A percentile compares a stretch with the other conserved stretches of the same genome.
phyloP scores from a whole-genome alignment of 2,329 filamentous ascomycete species.

The Pseudocercospora musae region DNA sequence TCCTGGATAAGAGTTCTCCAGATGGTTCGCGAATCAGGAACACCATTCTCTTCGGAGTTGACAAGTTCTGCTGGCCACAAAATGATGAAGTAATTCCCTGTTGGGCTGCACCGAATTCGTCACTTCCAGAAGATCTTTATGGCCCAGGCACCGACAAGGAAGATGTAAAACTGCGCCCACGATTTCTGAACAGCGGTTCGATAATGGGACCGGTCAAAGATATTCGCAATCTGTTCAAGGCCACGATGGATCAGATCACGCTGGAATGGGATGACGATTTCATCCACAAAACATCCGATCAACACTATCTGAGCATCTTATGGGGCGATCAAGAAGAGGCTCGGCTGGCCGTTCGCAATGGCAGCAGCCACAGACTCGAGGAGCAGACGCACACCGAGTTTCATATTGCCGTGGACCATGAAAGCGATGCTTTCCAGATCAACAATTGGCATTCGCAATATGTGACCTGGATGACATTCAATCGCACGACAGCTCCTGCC shows the following conservation, averaged over 20 bases:
- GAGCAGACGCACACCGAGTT: constrained; percentile 13
- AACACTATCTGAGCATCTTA: constrained; percentile 19
- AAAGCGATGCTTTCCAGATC: constrained; percentile 18
- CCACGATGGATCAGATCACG: constrained; percentile 2
- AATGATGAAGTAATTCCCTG: constrained; percentile 13
- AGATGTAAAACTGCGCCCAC: constrained; percentile 5
- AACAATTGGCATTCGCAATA: constrained; percentile 15
- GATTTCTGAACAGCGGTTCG: constrained; percentile 20
- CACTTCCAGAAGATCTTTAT: constrained; percentile 10
- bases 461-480: constrained; percentile 21
- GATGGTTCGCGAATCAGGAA: constrained; percentile 11
- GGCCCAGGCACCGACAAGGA: constrained; percentile 7
- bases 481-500: constrained; percentile 9
- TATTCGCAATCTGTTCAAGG: constrained; percentile 11
- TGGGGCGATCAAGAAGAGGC: constrained; percentile 20
- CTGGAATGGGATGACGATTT: constrained; percentile 11
- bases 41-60: constrained; percentile 27
- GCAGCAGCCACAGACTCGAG: background rate
- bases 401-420: constrained; percentile 18
- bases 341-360: constrained; percentile 4
- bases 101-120: constrained; percentile 2
- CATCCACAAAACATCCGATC: constrained; percentile 14
- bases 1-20: background rate
- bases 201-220: constrained; percentile 20
- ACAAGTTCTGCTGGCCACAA: constrained; percentile 31